Evolutionary conservation across 108 stramenopile species (phyloP).

Genomic region (Cyclostephanos tholiformis): DNA sequence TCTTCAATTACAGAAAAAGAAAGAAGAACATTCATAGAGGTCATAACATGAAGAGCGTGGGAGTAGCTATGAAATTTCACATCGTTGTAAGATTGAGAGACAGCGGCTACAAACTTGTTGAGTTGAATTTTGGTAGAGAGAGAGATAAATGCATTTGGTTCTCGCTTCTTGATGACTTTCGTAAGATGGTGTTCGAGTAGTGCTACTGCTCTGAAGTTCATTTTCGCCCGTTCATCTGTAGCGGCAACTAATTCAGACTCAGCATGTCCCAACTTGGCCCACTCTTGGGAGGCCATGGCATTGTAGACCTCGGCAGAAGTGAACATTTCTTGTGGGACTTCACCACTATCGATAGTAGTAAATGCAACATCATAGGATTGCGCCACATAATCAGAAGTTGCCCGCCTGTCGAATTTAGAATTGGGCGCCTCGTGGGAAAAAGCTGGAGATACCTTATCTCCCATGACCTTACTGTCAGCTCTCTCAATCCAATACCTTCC

Average conservation of each 20-base stretch:
- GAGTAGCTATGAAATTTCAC: constrained; percentile 25
- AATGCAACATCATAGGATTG: too few relatives aligned
- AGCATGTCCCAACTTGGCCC: neutral
- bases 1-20: constrained; percentile 16
- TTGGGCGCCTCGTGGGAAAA: too few relatives aligned
- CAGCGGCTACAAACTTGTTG: constrained; percentile 19
- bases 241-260: constrained; percentile 2
- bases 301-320: neutral
- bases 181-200: neutral
- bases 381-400: too few relatives aligned
- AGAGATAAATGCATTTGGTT: neutral
- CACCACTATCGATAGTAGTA: too few relatives aligned
- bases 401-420: too few relatives aligned
- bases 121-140: constrained; percentile 20
- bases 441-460: too few relatives aligned
- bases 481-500: too few relatives aligned
- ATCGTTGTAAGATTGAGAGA: constrained; percentile 23
- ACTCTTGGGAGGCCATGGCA: neutral
- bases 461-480: too few relatives aligned
- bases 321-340: neutral
- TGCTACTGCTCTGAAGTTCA: neutral
- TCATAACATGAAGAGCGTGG: constrained; percentile 35
- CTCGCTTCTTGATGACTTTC: neutral
- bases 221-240: neutral
- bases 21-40: constrained; percentile 41